Evolutionary conservation across 2,329 filamentous ascomycete species (phyloP).

Genomic region (Aspergillus sp.): DNA sequence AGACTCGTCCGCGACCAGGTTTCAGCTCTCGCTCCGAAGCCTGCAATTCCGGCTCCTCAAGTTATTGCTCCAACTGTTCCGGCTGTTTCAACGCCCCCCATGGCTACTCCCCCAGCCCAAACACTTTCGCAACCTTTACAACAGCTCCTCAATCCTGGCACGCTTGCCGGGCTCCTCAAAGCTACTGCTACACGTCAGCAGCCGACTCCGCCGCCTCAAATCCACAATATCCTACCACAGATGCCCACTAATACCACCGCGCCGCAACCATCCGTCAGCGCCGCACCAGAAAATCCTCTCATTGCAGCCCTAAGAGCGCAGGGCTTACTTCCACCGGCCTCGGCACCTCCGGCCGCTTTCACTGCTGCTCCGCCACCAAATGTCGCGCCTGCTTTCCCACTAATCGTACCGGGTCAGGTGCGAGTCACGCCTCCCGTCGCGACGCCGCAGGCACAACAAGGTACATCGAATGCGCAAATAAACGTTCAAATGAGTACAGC

Average conservation of each 20-base stretch:
- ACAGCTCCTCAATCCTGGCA: conserved; percentile 45
- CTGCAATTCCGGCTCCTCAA: conserved; percentile 22
- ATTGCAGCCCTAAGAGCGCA: conserved; percentile 69
- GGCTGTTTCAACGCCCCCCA: conserved; percentile 37
- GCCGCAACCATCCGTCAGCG: conserved; percentile 48
- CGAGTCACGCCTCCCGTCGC: conserved; percentile 40
- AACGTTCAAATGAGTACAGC: conserved; percentile 60
- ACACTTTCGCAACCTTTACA: conserved; percentile 38
- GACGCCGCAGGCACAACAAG: conserved; percentile 35
- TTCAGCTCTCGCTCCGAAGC: conserved; percentile 65
- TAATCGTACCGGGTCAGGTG: conserved; percentile 42
- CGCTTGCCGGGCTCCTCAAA: conserved; percentile 49
- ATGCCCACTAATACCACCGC: conserved; percentile 61
- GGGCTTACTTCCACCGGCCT: conserved; percentile 61
- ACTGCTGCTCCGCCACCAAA: conserved; percentile 38
- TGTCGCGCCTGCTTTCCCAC: conserved; percentile 43
- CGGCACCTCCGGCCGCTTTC: conserved; percentile 46
- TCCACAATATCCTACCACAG: conserved; percentile 48
- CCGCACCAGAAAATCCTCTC: conserved; percentile 59
- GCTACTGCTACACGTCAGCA: conserved; percentile 44
- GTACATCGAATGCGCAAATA: conserved; percentile 23
- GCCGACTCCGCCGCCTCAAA: conserved; percentile 51
- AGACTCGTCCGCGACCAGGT: conserved; percentile 84
- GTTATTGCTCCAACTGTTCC: conserved; percentile 22
- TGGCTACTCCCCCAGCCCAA: conserved; percentile 47